A percentile compares a stretch with the other conserved stretches of the same genome.
phyloP scores from a whole-genome alignment of 2,329 filamentous ascomycete species.

The Dactylellina leptospora region DNA sequence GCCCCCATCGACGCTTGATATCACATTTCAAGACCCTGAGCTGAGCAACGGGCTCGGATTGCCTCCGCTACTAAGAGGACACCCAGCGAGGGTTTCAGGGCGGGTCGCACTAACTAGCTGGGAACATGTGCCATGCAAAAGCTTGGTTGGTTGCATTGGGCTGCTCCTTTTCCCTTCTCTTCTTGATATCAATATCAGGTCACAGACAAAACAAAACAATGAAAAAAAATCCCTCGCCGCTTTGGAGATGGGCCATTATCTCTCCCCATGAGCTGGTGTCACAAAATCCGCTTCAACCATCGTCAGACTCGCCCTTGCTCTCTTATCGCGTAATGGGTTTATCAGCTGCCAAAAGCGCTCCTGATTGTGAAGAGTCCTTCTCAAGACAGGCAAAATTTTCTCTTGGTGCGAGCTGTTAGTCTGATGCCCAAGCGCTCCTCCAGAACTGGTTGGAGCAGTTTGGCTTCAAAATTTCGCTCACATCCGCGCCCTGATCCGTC shows the following conservation, averaged over 20 bases:
- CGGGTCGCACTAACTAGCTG: too few relatives aligned
- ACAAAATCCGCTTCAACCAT: conserved; percentile 7
- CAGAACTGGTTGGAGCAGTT: conserved; percentile 20
- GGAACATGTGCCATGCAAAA: too few relatives aligned
- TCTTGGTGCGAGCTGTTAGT: neutral
- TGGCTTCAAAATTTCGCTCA: conserved; percentile 43
- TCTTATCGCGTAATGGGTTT: conserved; percentile 42
- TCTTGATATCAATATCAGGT: conserved; percentile 13
- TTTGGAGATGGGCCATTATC: conserved; percentile 25
- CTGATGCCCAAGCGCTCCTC: conserved; percentile 38
- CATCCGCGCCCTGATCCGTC: conserved; percentile 19
- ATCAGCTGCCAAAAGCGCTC: conserved; percentile 35
- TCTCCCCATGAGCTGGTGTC: conserved; percentile 26
- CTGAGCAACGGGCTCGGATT: conserved; percentile 22
- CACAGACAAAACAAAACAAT: conserved; percentile 7
- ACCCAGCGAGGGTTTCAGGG: neutral
- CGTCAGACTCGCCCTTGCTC: neutral
- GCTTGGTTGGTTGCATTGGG: conserved; percentile 28
- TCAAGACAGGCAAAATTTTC: conserved; percentile 29
- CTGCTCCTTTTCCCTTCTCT: neutral
- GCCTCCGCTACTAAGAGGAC: neutral
- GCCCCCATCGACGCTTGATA: conserved; percentile 1
- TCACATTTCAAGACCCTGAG: conserved; percentile 32
- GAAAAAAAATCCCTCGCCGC: conserved; percentile 52
- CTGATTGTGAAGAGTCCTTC: conserved; percentile 8